Conservation (phyloP, 176 grass and related monocot species). For the Oryza glaberrima region DNA sequence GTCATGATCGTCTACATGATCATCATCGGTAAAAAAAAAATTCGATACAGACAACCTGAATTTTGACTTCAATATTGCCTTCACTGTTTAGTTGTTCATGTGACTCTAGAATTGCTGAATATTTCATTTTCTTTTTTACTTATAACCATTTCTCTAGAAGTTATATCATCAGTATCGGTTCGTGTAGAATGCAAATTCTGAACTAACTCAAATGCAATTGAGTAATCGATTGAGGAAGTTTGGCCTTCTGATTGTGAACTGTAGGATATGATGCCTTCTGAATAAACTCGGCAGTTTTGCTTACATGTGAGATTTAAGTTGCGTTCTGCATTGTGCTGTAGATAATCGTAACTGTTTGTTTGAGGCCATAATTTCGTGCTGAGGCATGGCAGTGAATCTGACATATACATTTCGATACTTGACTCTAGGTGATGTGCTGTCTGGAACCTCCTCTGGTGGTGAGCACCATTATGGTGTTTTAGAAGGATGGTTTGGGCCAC, state of each 20-base stretch:
- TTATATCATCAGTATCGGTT: background rate
- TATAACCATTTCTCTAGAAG: background rate
- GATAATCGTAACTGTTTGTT: conserved; percentile 5
- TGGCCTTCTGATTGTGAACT: background rate
- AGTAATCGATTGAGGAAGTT: background rate
- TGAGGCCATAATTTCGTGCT: background rate
- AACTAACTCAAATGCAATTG: conserved; percentile 6
- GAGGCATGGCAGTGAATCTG: background rate
- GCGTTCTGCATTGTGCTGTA: background rate
- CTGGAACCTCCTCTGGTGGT: conserved; percentile 74
- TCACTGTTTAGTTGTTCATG: background rate
- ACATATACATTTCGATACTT: background rate
- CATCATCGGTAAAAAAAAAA: conserved; percentile 87
- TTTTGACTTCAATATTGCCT: background rate
- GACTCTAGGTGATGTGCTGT: conserved; percentile 81
- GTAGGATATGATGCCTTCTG: conserved; percentile 1
- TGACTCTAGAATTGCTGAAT: too few relatives aligned
- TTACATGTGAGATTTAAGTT: background rate
- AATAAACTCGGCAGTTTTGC: background rate
- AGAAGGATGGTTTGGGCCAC: conserved; percentile 91
- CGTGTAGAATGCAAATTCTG: conserved; percentile 1
- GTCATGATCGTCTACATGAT: conserved; percentile 99
- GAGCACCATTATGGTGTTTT: conserved; percentile 82
- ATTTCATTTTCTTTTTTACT: background rate
- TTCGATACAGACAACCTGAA: background rate